Evolutionary conservation across 106 monocot species (phyloP).

Genomic region (Dioscorea dumetorum): DNA sequence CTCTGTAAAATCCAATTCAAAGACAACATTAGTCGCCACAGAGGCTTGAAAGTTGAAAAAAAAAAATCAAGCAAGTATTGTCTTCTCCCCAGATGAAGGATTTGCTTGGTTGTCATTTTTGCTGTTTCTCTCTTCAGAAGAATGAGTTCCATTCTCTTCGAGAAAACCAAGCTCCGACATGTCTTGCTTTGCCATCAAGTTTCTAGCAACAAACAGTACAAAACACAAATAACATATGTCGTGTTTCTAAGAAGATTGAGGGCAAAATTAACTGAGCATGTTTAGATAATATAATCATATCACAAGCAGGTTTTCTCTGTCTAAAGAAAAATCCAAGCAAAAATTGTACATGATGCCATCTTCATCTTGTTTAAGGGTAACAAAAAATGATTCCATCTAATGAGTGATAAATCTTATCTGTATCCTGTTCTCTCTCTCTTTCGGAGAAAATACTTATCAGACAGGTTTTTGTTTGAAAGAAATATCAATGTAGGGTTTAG

Average conservation of each 20-base stretch:
- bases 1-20: no score
- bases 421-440: background rate
- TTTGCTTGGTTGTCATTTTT: background rate
- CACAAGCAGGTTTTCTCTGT: background rate
- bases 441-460: background rate
- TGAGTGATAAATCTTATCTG: background rate
- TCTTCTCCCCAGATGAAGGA: background rate
- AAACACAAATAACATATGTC: background rate
- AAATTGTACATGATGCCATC: background rate
- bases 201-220: background rate
- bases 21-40: no score
- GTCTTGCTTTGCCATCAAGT: conserved; percentile 11
- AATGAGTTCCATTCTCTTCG: background rate
- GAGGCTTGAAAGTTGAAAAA: no score
- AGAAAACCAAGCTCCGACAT: conserved; percentile 10
- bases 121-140: background rate
- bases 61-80: no score
- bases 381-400: no score
- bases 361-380: background rate
- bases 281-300: background rate
- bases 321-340: no score
- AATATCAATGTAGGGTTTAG: background rate
- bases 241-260: background rate
- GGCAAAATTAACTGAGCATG: background rate
- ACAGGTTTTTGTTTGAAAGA: background rate